Percentiles rank a stretch among this genome's conserved stretches.
Evolutionary conservation across 192 early-diverging fungal species (phyloP).

Genomic region (Lunasporangiospora selenospora): DNA sequence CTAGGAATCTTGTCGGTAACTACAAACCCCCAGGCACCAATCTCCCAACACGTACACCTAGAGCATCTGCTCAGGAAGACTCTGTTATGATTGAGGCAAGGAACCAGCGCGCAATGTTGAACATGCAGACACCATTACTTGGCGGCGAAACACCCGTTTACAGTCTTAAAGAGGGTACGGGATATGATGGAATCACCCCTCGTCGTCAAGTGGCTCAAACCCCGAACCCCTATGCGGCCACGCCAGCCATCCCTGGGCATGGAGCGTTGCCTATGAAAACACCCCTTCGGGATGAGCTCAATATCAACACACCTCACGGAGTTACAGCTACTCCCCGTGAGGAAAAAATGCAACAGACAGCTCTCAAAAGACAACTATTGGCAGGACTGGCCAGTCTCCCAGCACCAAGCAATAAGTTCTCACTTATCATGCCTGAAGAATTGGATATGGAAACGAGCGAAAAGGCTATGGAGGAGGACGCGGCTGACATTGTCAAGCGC

Average conservation of each 20-base stretch:
- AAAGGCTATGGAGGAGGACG: conserved; percentile 68
- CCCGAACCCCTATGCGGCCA: conserved; percentile 79
- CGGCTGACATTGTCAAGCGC: conserved; percentile 69
- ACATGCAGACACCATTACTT: conserved; percentile 84
- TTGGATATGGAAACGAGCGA: conserved; percentile 37
- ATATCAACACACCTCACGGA: conserved; percentile 56
- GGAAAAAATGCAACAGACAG: conserved; percentile 59
- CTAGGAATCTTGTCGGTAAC: conserved; percentile 73
- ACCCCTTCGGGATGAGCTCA: conserved; percentile 67
- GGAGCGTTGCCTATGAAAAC: conserved; percentile 66
- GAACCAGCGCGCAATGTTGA: conserved; percentile 78
- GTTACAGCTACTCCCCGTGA: conserved; percentile 75
- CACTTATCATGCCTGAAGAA: conserved; percentile 84
- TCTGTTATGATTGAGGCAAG: conserved; percentile 80
- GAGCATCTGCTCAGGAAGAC: conserved; percentile 59
- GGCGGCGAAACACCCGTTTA: conserved; percentile 69
- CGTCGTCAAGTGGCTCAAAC: conserved; percentile 62
- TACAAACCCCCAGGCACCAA: conserved; percentile 64
- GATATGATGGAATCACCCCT: conserved; percentile 70
- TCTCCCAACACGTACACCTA: conserved; percentile 72
- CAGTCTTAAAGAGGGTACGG: conserved; percentile 55
- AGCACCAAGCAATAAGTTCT: conserved; percentile 91
- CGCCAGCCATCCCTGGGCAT: conserved; percentile 49
- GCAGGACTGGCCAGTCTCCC: conserved; percentile 78
- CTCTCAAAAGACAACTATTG: conserved; percentile 74